Conservation (phyloP, 1,139 yeast genomes). For the Yamadazyma mexicana region DNA sequence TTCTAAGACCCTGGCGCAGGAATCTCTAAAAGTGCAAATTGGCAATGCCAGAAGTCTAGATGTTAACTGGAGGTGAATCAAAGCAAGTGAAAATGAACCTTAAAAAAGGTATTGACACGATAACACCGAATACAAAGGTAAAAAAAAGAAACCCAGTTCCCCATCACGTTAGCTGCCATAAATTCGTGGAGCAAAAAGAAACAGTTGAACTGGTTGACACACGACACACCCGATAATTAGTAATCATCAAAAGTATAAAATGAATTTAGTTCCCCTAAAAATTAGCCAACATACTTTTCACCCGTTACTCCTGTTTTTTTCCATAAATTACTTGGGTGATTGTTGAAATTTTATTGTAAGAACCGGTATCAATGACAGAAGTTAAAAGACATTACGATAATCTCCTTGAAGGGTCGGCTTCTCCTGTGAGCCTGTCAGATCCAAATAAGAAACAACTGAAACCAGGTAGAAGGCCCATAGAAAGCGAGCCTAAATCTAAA, state of each 20-base stretch:
- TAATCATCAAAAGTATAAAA: conserved; percentile 16
- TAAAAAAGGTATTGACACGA: no score
- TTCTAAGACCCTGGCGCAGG: no score
- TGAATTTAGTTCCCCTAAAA: background rate
- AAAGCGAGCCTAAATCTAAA: conserved; percentile 78
- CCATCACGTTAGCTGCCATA: no score
- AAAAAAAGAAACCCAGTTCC: no score
- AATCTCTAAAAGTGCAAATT: no score
- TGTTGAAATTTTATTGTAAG: no score
- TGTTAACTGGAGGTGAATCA: no score
- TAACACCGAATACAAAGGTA: no score
- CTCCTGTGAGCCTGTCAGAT: conserved; percentile 10
- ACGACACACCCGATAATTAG: conserved; percentile 1
- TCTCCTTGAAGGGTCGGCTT: conserved; percentile 4
- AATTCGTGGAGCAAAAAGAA: background rate
- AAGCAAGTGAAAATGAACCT: no score
- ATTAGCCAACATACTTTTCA: background rate
- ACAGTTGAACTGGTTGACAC: background rate
- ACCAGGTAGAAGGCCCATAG: conserved; percentile 69
- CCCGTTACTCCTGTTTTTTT: no score
- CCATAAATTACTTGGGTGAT: no score
- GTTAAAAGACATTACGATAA: conserved; percentile 36
- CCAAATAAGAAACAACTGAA: conserved; percentile 42
- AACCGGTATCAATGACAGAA: conserved; percentile 32
- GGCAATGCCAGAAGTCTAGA: no score